Conservation (phyloP, 176 grass and related monocot genomes). For the Musa schizocarpa region DNA sequence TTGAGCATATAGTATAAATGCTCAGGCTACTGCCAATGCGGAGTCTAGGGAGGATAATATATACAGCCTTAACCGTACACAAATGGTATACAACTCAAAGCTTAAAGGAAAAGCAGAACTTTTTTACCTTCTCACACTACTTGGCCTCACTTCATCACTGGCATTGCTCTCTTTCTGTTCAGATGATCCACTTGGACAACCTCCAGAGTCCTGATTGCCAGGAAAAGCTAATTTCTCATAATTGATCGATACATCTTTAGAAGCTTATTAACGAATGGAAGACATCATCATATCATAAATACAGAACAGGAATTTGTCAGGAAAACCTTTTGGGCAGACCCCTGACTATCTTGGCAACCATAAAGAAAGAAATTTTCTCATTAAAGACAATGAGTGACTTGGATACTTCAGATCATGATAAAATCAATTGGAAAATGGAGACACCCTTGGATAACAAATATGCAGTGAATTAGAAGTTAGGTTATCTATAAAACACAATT, state of each 20-base stretch:
- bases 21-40: not conserved
- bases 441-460: no score
- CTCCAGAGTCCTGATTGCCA: conserved; percentile 61
- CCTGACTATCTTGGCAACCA: not conserved
- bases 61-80: not conserved
- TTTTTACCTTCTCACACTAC: conserved; percentile 45
- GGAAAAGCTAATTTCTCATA: conserved; percentile 12
- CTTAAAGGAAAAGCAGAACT: conserved; percentile 10
- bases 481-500: no score
- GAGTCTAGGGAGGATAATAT: not conserved
- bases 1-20: conserved; percentile 7
- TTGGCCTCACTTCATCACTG: conserved; percentile 79
- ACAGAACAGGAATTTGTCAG: not conserved
- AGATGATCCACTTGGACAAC: conserved; percentile 70
- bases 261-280: not conserved
- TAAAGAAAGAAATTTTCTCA: no score
- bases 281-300: not conserved
- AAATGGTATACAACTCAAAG: not conserved
- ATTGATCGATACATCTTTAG: not conserved
- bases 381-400: no score
- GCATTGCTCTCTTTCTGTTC: conserved; percentile 74
- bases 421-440: no score
- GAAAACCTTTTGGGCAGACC: not conserved
- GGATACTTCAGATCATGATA: no score
- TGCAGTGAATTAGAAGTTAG: no score